Evolutionary conservation across 1,284 basidiomycete genomes (phyloP).

Genomic region (Leccinum variabile): DNA sequence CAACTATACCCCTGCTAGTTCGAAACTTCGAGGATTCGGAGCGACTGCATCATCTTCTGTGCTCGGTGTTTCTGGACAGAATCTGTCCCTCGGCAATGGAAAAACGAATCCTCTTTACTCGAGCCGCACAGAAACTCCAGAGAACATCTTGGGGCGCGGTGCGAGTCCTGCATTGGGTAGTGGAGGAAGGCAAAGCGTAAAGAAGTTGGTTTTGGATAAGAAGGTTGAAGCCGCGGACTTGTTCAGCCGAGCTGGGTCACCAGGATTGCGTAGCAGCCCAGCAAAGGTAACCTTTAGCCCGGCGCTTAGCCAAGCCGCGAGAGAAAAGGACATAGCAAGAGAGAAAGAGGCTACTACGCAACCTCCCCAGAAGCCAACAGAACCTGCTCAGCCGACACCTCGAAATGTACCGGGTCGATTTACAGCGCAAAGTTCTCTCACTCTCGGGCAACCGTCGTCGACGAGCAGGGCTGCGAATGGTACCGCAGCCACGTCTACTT

Average conservation of each 20-base stretch:
- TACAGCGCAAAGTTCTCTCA: constrained; percentile 43
- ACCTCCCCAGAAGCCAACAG: constrained; percentile 28
- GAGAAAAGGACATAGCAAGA: constrained; percentile 69
- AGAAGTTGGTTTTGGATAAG: constrained; percentile 90
- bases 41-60: constrained; percentile 42
- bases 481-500: constrained; percentile 38
- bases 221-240: constrained; percentile 72
- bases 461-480: constrained; percentile 27
- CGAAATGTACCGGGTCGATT: constrained; percentile 49
- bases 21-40: constrained; percentile 71
- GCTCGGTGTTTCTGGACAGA: constrained; percentile 32
- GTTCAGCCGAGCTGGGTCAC: constrained; percentile 56
- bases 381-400: constrained; percentile 41
- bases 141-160: constrained; percentile 55
- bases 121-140: constrained; percentile 50
- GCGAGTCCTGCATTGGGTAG: constrained; percentile 72
- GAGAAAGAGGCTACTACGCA: constrained; percentile 54
- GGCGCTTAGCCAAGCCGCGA: constrained; percentile 66
- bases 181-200: constrained; percentile 82
- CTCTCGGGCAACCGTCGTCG: constrained; percentile 28
- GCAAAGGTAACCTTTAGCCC: constrained; percentile 71
- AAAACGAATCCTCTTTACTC: constrained; percentile 54
- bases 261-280: constrained; percentile 40
- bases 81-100: constrained; percentile 50
- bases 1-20: constrained; percentile 62